phyloP scores from a whole-genome alignment of 2,329 filamentous ascomycete species.

The Monosporascus ibericus region DNA sequence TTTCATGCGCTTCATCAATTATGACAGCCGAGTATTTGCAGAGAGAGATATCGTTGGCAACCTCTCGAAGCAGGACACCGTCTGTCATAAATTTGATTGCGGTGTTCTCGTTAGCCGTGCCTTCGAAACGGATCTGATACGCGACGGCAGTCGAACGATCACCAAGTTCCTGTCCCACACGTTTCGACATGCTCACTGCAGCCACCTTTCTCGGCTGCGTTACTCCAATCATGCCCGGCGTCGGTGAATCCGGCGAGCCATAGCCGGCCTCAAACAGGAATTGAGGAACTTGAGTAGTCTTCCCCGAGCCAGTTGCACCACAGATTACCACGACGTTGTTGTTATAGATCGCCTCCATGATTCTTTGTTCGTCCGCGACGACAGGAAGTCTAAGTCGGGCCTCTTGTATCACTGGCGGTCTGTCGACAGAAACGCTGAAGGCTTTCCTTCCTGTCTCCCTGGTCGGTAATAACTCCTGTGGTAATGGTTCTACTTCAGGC shows the following conservation, averaged over 20 bases:
- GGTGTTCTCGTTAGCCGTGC: constrained; percentile 70
- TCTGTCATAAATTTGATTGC: constrained; percentile 99
- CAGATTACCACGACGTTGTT: constrained; percentile 87
- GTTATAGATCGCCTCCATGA: constrained; percentile 96
- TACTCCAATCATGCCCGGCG: constrained; percentile 86
- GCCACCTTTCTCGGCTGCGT: constrained; percentile 94
- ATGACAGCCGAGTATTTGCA: constrained; percentile 89
- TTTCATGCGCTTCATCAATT: constrained; percentile 94
- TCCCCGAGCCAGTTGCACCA: constrained; percentile 92
- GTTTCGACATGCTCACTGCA: constrained; percentile 92
- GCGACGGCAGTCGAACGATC: constrained; percentile 71
- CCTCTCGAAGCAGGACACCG: constrained; percentile 86
- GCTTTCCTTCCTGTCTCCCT: constrained; percentile 61
- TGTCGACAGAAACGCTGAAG: constrained; percentile 65
- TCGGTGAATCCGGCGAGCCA: constrained; percentile 69
- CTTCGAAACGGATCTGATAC: constrained; percentile 94
- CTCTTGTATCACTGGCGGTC: constrained; percentile 68
- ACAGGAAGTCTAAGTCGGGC: constrained; percentile 77
- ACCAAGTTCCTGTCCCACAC: constrained; percentile 81
- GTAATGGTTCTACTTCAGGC: constrained; percentile 65
- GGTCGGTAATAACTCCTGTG: constrained; percentile 58
- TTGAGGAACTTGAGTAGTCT: constrained; percentile 95
- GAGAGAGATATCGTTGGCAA: constrained; percentile 81
- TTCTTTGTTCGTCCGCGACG: constrained; percentile 89
- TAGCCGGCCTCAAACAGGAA: constrained; percentile 94